phyloP scores from a whole-genome alignment of 495 filamentous ascomycete genomes.

The Talaromyces liani region DNA sequence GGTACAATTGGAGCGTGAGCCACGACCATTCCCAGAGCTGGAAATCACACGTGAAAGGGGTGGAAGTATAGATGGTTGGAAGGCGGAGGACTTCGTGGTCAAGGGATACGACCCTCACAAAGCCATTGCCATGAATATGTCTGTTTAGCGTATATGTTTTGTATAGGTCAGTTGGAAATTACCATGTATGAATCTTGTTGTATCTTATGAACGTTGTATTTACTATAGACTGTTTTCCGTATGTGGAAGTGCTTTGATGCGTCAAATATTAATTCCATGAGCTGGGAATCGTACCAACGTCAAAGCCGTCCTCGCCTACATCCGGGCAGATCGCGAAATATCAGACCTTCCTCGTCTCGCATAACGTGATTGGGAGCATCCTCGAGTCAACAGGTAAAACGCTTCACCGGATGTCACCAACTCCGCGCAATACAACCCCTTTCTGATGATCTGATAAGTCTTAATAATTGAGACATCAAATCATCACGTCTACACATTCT shows the following conservation, averaged over 20 bases:
- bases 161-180: background rate
- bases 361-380: background rate
- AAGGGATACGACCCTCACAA: conserved; percentile 86
- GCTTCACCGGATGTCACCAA: background rate
- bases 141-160: conserved; percentile 48
- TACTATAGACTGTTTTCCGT: background rate
- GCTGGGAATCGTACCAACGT: background rate
- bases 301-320: background rate
- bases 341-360: background rate
- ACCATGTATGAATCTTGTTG: background rate
- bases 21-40: conserved; percentile 73
- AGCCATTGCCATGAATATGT: conserved; percentile 96
- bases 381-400: background rate
- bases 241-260: background rate
- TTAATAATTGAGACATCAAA: background rate
- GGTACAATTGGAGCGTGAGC: conserved; percentile 71
- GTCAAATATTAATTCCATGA: background rate
- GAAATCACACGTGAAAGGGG: conserved; percentile 57
- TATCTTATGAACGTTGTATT: background rate
- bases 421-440: background rate
- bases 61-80: conserved; percentile 74
- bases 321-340: background rate
- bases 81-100: conserved; percentile 79
- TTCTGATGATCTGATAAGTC: background rate
- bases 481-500: background rate